phyloP scores from a whole-genome alignment of 2,329 filamentous ascomycete genomes.

The Fusarium gaditjirri region DNA sequence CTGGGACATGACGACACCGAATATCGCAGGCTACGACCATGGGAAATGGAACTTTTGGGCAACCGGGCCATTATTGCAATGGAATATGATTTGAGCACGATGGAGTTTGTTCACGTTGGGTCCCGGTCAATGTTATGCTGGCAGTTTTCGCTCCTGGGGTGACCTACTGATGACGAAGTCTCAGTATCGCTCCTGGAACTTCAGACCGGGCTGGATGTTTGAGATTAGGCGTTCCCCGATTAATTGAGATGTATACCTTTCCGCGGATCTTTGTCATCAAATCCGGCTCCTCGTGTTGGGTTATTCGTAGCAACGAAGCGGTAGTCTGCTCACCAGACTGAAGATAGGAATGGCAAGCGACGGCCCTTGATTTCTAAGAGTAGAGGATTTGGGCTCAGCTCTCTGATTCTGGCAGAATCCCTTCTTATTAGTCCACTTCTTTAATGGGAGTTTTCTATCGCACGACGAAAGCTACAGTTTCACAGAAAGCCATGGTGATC shows the following conservation, averaged over 20 bases:
- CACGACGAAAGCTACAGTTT: not conserved
- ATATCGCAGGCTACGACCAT: constrained; percentile 45
- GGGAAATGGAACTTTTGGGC: constrained; percentile 46
- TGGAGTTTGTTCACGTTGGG: constrained; percentile 51
- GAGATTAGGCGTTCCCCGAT: constrained; percentile 58
- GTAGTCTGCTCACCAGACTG: not conserved
- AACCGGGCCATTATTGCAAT: constrained; percentile 45
- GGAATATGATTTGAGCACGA: constrained; percentile 49
- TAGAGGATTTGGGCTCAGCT: not conserved
- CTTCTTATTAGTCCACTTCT: not conserved
- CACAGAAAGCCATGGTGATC: not conserved
- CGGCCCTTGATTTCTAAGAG: not conserved
- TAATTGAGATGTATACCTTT: constrained; percentile 55
- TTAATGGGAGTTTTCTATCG: not conserved
- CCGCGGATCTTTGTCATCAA: constrained; percentile 2
- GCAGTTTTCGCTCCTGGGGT: constrained; percentile 33
- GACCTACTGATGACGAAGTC: constrained; percentile 26
- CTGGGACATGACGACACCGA: constrained; percentile 43
- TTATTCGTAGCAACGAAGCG: not conserved
- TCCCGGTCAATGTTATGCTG: constrained; percentile 44
- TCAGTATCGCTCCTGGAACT: constrained; percentile 34
- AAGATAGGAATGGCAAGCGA: not conserved
- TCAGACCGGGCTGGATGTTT: constrained; percentile 53
- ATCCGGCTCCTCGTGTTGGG: not conserved
- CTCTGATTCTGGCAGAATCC: not conserved